phyloP scores from a whole-genome alignment of 257 asterid species.

The Salvia rosmarinus region DNA sequence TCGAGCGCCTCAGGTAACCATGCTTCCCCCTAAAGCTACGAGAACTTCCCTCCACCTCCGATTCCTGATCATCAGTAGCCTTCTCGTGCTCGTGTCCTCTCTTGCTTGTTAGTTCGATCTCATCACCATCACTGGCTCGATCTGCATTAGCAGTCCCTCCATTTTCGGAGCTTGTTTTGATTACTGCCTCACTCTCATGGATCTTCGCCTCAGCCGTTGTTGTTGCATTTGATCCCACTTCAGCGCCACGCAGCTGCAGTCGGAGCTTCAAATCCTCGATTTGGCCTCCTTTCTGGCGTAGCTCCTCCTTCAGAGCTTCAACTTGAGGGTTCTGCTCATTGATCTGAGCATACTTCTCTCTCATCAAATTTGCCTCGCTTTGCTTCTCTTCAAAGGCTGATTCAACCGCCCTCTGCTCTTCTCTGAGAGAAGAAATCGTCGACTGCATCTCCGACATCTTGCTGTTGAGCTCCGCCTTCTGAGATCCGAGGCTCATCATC shows the following conservation, averaged over 20 bases:
- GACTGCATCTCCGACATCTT: constrained; percentile 64
- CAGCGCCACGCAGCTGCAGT: constrained; percentile 38
- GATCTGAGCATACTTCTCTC: constrained; percentile 26
- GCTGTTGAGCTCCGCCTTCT: constrained; percentile 50
- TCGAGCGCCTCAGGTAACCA: constrained; percentile 37
- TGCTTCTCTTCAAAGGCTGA: constrained; percentile 55
- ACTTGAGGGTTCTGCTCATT: constrained; percentile 39
- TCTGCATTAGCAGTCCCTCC: constrained; percentile 4
- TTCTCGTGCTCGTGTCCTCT: background rate
- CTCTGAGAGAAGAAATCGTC: constrained; percentile 59
- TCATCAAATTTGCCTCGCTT: constrained; percentile 50
- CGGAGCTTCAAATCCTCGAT: constrained; percentile 47
- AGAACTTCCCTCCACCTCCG: constrained; percentile 23
- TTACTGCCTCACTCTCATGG: constrained; percentile 3
- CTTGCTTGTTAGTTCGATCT: constrained; percentile 15
- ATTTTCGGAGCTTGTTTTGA: constrained; percentile 23
- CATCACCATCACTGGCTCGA: background rate
- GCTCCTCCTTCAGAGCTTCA: constrained; percentile 39
- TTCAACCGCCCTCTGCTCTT: constrained; percentile 57
- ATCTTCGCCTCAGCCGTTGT: constrained; percentile 26
- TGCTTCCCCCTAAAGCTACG: constrained; percentile 31
- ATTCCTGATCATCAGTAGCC: background rate
- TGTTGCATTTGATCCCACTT: constrained; percentile 35
- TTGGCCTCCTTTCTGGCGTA: constrained; percentile 45
- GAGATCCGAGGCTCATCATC: constrained; percentile 46